Conservation (phyloP, 2,329 filamentous ascomycete species). For the Aspergillus fijiensis region DNA sequence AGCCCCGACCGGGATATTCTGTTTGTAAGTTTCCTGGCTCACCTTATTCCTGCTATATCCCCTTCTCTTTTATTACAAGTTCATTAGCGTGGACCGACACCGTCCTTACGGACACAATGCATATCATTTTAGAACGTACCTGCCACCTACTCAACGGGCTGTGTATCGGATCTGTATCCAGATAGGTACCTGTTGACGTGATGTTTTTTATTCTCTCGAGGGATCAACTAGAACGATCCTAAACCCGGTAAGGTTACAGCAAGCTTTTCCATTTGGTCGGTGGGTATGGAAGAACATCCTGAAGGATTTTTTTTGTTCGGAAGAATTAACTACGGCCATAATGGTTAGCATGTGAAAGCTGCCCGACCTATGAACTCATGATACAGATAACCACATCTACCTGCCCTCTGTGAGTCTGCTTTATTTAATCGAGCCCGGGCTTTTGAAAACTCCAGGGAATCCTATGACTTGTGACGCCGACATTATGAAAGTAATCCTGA, state of each 20-base stretch:
- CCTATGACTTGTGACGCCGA: slow-evolving; percentile 6
- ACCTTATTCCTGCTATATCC: no score
- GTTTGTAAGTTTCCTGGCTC: no score
- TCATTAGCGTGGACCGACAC: no score
- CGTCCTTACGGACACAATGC: no score
- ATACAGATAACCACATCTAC: background rate
- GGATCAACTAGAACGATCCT: slow-evolving; percentile 14
- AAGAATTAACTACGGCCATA: background rate
- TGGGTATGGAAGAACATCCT: slow-evolving; percentile 2
- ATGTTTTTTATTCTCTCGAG: background rate
- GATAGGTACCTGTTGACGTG: background rate
- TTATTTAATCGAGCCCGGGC: background rate
- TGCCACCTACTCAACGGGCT: background rate
- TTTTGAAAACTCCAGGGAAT: background rate
- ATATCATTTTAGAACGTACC: no score
- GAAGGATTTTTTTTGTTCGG: background rate
- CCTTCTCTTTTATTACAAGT: no score
- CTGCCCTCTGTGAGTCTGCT: background rate
- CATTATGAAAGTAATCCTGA: background rate
- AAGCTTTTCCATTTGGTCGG: slow-evolving; percentile 1
- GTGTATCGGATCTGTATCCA: background rate
- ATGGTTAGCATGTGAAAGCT: slow-evolving; percentile 8
- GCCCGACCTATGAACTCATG: background rate
- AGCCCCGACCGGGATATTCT: no score
- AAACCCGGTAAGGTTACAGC: slow-evolving; percentile 8